These are phyloP conservation scores for Mycena venus DNA, from an alignment of 768 basidiomycete genomes.

Conservation along the genomic window DNA sequence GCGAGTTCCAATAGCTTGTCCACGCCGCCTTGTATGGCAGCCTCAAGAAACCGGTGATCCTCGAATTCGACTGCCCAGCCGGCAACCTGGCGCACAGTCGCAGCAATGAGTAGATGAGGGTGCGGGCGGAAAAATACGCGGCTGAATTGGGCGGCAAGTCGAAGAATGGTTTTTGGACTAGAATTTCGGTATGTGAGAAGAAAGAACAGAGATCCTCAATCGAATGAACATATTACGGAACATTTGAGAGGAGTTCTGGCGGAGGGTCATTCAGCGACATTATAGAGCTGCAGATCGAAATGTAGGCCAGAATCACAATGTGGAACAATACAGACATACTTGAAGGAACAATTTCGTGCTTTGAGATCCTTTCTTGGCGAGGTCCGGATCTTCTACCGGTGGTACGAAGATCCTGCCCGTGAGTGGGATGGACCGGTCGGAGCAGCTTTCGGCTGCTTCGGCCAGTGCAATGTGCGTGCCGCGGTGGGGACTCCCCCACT, in stretches of 20 bases:
- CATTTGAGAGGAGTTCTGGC: conserved; percentile 19
- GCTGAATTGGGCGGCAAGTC: conserved; percentile 29
- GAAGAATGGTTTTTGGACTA: conserved; percentile 22
- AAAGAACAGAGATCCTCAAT: conserved; percentile 28
- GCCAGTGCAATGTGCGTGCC: no score
- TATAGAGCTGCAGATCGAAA: no score
- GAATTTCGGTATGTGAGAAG: conserved; percentile 28
- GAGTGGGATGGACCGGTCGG: no score
- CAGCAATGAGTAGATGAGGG: conserved; percentile 32
- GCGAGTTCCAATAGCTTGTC: conserved; percentile 30
- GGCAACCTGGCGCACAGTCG: conserved; percentile 27
- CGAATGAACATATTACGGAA: conserved; percentile 22
- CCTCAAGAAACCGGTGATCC: conserved; percentile 18
- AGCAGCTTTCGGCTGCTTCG: no score
- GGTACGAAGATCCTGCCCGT: no score
- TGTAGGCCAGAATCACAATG: no score
- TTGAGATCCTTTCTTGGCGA: no score
- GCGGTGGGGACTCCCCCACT: no score
- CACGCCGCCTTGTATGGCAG: conserved; percentile 30
- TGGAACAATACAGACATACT: no score
- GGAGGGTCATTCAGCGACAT: conserved; percentile 24
- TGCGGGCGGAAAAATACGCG: conserved; percentile 35
- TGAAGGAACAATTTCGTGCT: no score
- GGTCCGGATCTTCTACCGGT: no score
- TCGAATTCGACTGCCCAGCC: conserved; percentile 32